phyloP scores from a whole-genome alignment of 1,284 basidiomycete genomes.

The Hymenochaete sp. region DNA sequence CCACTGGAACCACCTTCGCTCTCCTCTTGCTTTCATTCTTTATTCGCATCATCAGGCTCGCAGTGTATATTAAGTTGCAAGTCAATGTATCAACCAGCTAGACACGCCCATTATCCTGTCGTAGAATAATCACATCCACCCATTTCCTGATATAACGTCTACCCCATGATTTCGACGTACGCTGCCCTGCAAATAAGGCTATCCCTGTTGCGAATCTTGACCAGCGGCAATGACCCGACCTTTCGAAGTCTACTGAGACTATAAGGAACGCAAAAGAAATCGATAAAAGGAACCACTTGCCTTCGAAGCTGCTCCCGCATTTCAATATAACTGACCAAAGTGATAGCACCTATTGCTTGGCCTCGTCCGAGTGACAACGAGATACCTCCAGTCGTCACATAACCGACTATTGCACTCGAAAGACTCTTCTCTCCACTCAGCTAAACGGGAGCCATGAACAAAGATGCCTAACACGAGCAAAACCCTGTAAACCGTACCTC shows the following conservation, averaged over 20 bases:
- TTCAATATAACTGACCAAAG: constrained; percentile 46
- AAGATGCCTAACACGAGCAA: not conserved
- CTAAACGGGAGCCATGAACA: constrained; percentile 33
- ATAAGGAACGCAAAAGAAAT: not conserved
- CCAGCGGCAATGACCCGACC: constrained; percentile 23
- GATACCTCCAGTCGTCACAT: constrained; percentile 71
- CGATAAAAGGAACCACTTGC: constrained; percentile 27
- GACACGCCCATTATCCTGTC: constrained; percentile 3
- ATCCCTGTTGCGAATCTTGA: constrained; percentile 36
- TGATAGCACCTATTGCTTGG: constrained; percentile 63
- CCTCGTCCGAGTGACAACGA: constrained; percentile 71
- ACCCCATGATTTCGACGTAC: constrained; percentile 15
- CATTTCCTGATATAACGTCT: too few relatives aligned
- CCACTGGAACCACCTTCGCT: not conserved
- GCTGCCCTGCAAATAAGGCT: constrained; percentile 34
- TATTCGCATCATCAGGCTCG: not conserved
- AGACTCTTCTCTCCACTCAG: constrained; percentile 9
- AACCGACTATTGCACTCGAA: constrained; percentile 53
- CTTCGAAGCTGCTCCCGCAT: constrained; percentile 42
- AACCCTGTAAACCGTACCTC: constrained; percentile 30
- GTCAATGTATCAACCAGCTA: not conserved
- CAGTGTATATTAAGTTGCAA: constrained; percentile 9
- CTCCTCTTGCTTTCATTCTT: not conserved
- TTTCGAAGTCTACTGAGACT: constrained; percentile 20
- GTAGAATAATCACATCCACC: constrained; percentile 24